Conservation (phyloP, 2,329 filamentous ascomycete species). For the Alternaria sp. region DNA sequence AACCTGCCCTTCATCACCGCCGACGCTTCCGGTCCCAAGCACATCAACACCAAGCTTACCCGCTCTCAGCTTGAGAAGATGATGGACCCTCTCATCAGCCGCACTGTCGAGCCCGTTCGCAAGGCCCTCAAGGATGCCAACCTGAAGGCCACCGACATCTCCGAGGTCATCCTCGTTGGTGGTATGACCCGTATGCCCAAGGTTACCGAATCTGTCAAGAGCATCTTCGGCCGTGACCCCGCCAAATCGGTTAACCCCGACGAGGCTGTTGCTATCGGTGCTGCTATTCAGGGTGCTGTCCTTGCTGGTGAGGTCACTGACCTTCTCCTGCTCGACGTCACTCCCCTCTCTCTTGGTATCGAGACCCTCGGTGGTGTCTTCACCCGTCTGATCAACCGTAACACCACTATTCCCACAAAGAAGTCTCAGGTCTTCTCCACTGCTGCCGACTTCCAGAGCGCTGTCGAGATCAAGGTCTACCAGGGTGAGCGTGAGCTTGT, state of each 20-base stretch:
- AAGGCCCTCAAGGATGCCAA: slow-evolving; percentile 97
- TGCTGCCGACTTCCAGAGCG: slow-evolving; percentile 96
- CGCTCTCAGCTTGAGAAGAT: slow-evolving; percentile 92
- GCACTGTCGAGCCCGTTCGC: slow-evolving; percentile 89
- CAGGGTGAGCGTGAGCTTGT: slow-evolving; percentile 99
- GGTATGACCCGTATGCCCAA: slow-evolving; percentile 99
- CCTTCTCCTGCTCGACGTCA: slow-evolving; percentile 92
- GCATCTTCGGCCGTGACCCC: slow-evolving; percentile 93
- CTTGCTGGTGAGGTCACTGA: slow-evolving; percentile 97
- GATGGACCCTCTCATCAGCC: slow-evolving; percentile 85
- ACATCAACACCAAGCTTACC: slow-evolving; percentile 96
- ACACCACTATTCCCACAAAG: slow-evolving; percentile 99
- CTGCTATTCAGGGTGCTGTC: slow-evolving; percentile 95
- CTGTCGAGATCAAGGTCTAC: slow-evolving; percentile 99
- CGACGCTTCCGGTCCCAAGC: slow-evolving; percentile 93
- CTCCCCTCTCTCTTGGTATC: slow-evolving; percentile 95
- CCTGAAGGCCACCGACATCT: slow-evolving; percentile 90
- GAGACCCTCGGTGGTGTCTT: slow-evolving; percentile 98
- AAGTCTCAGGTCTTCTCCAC: slow-evolving; percentile 99
- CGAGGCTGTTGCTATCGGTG: slow-evolving; percentile 97
- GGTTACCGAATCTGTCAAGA: slow-evolving; percentile 94
- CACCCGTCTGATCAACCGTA: slow-evolving; percentile 97
- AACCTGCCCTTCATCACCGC: slow-evolving; percentile 99
- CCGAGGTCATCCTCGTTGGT: slow-evolving; percentile 97
- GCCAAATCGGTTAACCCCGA: slow-evolving; percentile 99